Conservation (phyloP, 1,139 yeast species). For the Debaryomyces psychrophilus region DNA sequence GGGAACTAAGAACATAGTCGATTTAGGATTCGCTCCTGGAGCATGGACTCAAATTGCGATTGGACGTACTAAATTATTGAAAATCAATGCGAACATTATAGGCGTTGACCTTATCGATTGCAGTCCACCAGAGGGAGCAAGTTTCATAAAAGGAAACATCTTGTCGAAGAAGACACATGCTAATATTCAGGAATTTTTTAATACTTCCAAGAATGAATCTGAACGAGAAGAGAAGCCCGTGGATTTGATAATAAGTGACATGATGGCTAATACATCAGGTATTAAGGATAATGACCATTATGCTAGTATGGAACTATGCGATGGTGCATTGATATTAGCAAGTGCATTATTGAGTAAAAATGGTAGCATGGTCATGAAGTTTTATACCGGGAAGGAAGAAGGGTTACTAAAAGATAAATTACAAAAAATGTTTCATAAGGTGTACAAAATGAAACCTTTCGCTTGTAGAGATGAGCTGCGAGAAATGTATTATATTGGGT, state of each 20-base stretch:
- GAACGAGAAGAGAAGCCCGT: constrained; percentile 19
- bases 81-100: constrained; percentile 25
- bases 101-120: constrained; percentile 49
- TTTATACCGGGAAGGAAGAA: constrained; percentile 47
- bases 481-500: constrained; percentile 42
- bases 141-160: constrained; percentile 47
- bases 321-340: constrained; percentile 39
- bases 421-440: constrained; percentile 34
- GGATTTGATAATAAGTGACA: constrained; percentile 47
- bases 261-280: constrained; percentile 54
- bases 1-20: constrained; percentile 62
- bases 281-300: constrained; percentile 46
- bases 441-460: constrained; percentile 36
- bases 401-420: constrained; percentile 28
- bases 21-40: constrained; percentile 61
- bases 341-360: constrained; percentile 30
- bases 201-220: not conserved
- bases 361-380: constrained; percentile 47
- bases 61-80: constrained; percentile 24
- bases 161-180: constrained; percentile 37
- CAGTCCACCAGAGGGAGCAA: constrained; percentile 44
- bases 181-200: constrained; percentile 28
- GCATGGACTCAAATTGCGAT: constrained; percentile 53
- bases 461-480: constrained; percentile 46
- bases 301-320: constrained; percentile 51